A percentile compares a stretch with the other conserved stretches of the same genome.
Evolutionary conservation across 768 basidiomycete genomes (phyloP).

Genomic region (Postia placenta): DNA sequence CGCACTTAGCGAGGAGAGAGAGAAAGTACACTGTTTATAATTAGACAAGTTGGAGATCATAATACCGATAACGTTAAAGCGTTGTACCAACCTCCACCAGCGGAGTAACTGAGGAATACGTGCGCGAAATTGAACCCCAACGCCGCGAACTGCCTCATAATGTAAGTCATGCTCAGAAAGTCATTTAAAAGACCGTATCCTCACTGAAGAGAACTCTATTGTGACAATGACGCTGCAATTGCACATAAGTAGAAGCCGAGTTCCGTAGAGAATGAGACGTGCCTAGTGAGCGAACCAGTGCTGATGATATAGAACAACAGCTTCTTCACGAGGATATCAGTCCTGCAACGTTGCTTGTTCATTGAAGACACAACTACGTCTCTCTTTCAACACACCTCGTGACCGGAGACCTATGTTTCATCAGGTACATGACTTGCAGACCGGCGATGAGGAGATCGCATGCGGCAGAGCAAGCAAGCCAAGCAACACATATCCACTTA

Average conservation of each 20-base stretch:
- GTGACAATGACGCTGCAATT: not conserved
- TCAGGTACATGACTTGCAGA: not conserved
- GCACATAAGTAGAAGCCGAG: too few relatives aligned
- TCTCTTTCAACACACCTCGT: not conserved
- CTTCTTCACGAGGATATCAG: not conserved
- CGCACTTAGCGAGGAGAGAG: not conserved
- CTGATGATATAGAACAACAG: not conserved
- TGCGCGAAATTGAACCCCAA: not conserved
- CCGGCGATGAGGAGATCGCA: not conserved
- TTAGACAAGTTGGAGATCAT: too few relatives aligned
- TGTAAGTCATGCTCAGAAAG: not conserved
- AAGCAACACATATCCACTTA: not conserved
- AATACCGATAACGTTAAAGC: too few relatives aligned
- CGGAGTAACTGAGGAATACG: not conserved
- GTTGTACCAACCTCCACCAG: not conserved
- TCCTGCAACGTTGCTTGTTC: not conserved
- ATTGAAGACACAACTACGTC: not conserved
- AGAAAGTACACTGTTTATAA: not conserved
- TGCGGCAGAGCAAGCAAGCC: not conserved
- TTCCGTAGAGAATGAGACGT: too few relatives aligned
- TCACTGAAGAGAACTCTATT: not conserved
- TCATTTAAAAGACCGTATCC: not conserved
- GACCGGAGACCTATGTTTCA: not conserved
- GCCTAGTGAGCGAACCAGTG: not conserved
- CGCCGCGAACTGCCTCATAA: not conserved